These are phyloP conservation scores for Huntiella abstrusa DNA, from an alignment of 2,329 filamentous ascomycete genomes.

Conservation along the genomic window DNA sequence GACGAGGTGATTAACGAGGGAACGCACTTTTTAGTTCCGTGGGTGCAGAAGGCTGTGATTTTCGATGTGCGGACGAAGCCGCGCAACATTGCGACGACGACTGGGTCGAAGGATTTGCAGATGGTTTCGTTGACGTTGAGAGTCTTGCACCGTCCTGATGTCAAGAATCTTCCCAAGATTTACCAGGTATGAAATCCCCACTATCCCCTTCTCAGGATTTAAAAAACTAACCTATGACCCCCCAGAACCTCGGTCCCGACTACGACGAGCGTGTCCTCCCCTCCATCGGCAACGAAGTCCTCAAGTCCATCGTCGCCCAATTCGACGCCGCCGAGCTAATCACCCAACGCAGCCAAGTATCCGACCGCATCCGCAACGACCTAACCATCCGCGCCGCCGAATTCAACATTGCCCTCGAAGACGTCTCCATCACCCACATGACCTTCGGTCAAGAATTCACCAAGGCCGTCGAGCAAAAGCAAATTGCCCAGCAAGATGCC, in stretches of 20 bases:
- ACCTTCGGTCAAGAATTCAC: conserved; percentile 99
- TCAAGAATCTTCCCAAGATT: conserved; percentile 84
- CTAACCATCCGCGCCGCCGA: conserved; percentile 82
- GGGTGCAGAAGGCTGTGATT: conserved; percentile 84
- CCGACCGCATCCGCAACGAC: conserved; percentile 80
- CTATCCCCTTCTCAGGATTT: conserved; percentile 5
- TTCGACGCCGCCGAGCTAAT: conserved; percentile 98
- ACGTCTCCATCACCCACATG: conserved; percentile 99
- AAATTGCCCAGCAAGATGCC: conserved; percentile 97
- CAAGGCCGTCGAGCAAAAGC: conserved; percentile 97
- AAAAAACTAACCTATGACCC: neutral
- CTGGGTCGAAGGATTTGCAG: conserved; percentile 95
- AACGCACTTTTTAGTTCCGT: conserved; percentile 89
- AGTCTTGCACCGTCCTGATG: conserved; percentile 86
- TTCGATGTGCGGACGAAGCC: conserved; percentile 97
- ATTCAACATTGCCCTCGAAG: conserved; percentile 98
- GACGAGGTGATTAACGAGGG: conserved; percentile 86
- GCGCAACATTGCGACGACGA: conserved; percentile 91
- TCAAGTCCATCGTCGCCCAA: conserved; percentile 95
- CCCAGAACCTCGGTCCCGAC: conserved; percentile 82
- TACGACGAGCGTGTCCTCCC: conserved; percentile 98
- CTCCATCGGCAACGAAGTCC: conserved; percentile 97
- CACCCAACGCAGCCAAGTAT: conserved; percentile 94
- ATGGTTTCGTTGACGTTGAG: conserved; percentile 98
- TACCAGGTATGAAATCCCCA: conserved; percentile 54